These are phyloP conservation scores for Neurospora discreta DNA, from an alignment of 495 filamentous ascomycete genomes.

Conservation along the genomic window DNA sequence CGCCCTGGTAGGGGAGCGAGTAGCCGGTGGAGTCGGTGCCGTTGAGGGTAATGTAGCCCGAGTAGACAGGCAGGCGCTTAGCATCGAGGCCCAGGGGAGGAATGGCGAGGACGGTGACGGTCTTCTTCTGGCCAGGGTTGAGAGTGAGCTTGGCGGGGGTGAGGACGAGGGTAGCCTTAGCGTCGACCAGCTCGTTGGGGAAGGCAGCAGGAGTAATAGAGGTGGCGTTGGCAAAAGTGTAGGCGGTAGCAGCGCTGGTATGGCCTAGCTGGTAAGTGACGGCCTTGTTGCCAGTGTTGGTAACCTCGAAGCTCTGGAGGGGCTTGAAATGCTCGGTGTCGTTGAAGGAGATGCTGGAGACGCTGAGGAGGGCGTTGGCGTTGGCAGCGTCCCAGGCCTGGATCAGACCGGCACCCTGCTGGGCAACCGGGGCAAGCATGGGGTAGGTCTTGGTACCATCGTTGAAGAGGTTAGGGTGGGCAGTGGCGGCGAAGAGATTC, in stretches of 20 bases:
- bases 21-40: constrained; percentile 36
- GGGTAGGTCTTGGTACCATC: constrained; percentile 28
- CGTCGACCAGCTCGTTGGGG: constrained; percentile 26
- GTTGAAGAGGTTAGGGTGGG: constrained; percentile 36
- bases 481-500: constrained; percentile 34
- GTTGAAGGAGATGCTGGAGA: constrained; percentile 46
- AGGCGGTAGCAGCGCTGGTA: constrained; percentile 31
- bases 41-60: constrained; percentile 40
- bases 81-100: constrained; percentile 29
- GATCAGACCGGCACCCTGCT: constrained; percentile 47
- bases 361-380: constrained; percentile 39
- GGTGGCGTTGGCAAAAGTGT: constrained; percentile 24
- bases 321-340: constrained; percentile 42
- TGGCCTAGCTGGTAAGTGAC: constrained; percentile 38
- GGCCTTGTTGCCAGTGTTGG: constrained; percentile 35
- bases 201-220: constrained; percentile 24
- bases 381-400: constrained; percentile 47
- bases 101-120: constrained; percentile 30
- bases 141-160: constrained; percentile 22
- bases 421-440: constrained; percentile 41
- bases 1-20: constrained; percentile 41
- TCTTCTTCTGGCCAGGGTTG: constrained; percentile 24
- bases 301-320: constrained; percentile 37
- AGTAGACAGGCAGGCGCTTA: constrained; percentile 39
- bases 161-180: constrained; percentile 26